Evolutionary conservation across 345 rosid species (phyloP).

Genomic region (Garcia nutans): DNA sequence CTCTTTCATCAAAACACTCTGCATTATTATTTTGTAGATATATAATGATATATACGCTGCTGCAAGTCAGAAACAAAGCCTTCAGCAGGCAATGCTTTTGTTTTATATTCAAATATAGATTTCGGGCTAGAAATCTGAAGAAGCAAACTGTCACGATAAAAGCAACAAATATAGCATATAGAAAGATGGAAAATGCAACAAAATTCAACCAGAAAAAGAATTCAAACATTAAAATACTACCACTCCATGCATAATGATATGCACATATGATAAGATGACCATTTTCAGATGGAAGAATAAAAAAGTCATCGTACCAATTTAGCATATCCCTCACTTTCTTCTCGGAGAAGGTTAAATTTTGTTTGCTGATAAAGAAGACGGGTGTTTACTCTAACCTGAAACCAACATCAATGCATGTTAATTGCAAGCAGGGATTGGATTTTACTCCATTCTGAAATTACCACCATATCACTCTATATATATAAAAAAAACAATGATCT

Average conservation of each 20-base stretch:
- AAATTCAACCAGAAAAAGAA: not conserved
- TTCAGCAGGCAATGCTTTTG: not conserved
- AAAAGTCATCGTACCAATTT: constrained; percentile 63
- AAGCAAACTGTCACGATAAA: not conserved
- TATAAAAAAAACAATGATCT: not conserved
- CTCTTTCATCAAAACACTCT: not conserved
- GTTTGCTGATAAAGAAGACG: constrained; percentile 99
- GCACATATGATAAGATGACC: not conserved
- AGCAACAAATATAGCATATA: not conserved
- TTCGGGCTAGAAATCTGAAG: not conserved
- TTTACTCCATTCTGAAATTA: not conserved
- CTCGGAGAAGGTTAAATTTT: constrained; percentile 94
- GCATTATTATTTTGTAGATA: not conserved
- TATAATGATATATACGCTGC: not conserved
- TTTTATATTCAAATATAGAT: not conserved
- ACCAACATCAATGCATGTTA: constrained; percentile 22
- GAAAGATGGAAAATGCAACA: not conserved
- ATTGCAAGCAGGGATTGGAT: not conserved
- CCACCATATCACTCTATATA: not conserved
- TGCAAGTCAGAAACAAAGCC: not conserved
- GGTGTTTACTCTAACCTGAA: constrained; percentile 95
- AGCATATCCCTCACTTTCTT: constrained; percentile 99
- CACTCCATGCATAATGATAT: not conserved
- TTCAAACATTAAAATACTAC: not conserved
- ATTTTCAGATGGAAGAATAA: not conserved